Conservation (phyloP, 495 filamentous ascomycete genomes). For the Rhizodiscina lignyota region DNA sequence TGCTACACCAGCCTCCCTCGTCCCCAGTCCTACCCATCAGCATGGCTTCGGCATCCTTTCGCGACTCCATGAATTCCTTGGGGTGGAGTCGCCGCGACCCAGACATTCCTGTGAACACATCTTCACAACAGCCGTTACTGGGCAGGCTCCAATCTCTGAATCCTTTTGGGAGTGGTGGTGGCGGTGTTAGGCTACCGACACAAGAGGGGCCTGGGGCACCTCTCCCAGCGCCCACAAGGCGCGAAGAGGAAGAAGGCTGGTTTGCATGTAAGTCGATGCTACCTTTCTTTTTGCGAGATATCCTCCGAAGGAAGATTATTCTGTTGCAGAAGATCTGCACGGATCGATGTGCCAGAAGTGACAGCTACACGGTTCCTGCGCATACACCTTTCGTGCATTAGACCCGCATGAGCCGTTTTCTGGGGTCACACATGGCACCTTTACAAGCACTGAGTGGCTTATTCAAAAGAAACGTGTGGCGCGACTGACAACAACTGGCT, state of each 20-base stretch:
- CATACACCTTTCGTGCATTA: slow-evolving; percentile 13
- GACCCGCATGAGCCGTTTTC: slow-evolving; percentile 17
- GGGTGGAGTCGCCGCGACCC: slow-evolving; percentile 84
- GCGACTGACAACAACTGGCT: too few relatives aligned
- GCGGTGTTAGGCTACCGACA: slow-evolving; percentile 85
- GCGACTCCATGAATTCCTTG: slow-evolving; percentile 83
- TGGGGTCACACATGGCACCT: too few relatives aligned
- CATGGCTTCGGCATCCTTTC: slow-evolving; percentile 85
- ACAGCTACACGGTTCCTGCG: slow-evolving; percentile 18
- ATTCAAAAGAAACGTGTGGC: too few relatives aligned
- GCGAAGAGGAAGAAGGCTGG: slow-evolving; percentile 90
- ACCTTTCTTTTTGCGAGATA: slow-evolving; percentile 11
- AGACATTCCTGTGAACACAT: slow-evolving; percentile 63
- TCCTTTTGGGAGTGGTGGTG: slow-evolving; percentile 68
- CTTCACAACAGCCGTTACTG: slow-evolving; percentile 50
- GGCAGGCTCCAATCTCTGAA: slow-evolving; percentile 74
- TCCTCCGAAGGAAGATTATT: too few relatives aligned
- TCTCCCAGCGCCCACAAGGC: slow-evolving; percentile 64
- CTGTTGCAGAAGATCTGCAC: slow-evolving; percentile 3
- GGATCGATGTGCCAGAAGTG: slow-evolving; percentile 10
- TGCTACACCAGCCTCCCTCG: too few relatives aligned
- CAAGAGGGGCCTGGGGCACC: slow-evolving; percentile 71
- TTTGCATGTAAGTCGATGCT: slow-evolving; percentile 70
- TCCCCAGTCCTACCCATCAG: too few relatives aligned
- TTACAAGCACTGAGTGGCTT: too few relatives aligned